Conservation (phyloP, 257 asterid genomes). For the Solanum stenotomum region DNA sequence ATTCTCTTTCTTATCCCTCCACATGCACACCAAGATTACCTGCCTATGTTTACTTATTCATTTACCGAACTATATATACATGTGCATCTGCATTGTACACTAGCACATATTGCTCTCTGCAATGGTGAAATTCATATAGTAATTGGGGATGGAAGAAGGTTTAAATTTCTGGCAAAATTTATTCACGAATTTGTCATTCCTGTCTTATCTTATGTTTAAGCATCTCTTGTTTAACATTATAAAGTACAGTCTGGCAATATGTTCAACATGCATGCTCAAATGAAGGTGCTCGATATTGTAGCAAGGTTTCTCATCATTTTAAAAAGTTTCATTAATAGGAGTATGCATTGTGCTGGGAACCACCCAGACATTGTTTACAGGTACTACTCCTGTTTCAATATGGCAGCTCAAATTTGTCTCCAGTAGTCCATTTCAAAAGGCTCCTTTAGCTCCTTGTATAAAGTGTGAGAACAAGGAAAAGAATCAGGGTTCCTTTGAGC, state of each 20-base stretch:
- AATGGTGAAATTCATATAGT: background rate
- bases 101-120: background rate
- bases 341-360: background rate
- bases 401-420: slow-evolving; percentile 9
- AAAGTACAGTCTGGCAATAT: background rate
- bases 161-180: background rate
- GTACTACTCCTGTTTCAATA: slow-evolving; percentile 5
- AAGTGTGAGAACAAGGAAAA: slow-evolving; percentile 66
- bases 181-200: background rate
- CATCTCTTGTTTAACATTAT: background rate
- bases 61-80: background rate
- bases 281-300: background rate
- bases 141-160: background rate
- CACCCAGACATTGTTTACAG: slow-evolving; percentile 13
- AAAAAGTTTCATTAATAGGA: background rate
- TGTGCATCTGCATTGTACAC: background rate
- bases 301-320: background rate
- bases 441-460: slow-evolving; percentile 31
- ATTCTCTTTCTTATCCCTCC: background rate
- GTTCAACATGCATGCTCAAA: background rate
- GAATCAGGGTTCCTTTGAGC: slow-evolving; percentile 22
- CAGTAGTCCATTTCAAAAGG: slow-evolving; percentile 7
- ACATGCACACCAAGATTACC: background rate
- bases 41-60: background rate
- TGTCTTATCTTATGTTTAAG: background rate